Base-by-base conservation (phyloP, 805 yeast species). In the Yarrowia hollandica region DNA sequence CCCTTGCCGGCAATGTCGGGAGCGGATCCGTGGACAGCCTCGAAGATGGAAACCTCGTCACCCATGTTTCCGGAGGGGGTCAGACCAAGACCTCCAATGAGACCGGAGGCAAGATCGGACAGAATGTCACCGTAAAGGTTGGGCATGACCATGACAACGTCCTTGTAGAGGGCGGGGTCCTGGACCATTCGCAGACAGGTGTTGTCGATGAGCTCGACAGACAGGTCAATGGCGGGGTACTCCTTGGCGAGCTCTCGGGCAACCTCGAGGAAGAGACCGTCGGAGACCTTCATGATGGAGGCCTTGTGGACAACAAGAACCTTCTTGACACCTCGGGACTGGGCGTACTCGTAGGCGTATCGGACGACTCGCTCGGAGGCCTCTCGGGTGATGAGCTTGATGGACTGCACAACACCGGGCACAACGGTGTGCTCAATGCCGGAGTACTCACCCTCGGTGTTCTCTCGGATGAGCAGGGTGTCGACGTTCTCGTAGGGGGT, bases 61-160 rank as follows among this genome's bases (percentile, higher is more conserved):
- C 99, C 99, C 91, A 94, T 94, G 84, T 94, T 94, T 75, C 97
- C 99, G 62, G 97, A 90, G 66, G 99, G 99, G 63, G 99, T 94
- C 75, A 94, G 84, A 78, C 99, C 99, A 71, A 92, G 83, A 73
- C 99, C 98, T 74, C 99, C 99, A 66, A 95, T 95, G 71, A 94
- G 81, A 78, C 99, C 99, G 61, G 97, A 88, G 68, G 96, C 90
- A 75, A 94, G 81, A 77, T 94, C 99, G 65, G 98, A 92, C 86
- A 94, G 85, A 77, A 94, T 94, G 76, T 94, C 98, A 83, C 99
- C 99, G 78, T 94, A 94, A 76, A 94, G 83, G 86, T 94, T 94
- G 71, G 99, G 99, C 96, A 95, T 94, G 68, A 94, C 99, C 88
- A 84, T 84, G 71, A 94, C 99, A 62, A 86, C 85, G 69, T 89